Evolutionary conservation across 2,329 filamentous ascomycete genomes (phyloP).

Genomic region (Triangularia verruculosa): DNA sequence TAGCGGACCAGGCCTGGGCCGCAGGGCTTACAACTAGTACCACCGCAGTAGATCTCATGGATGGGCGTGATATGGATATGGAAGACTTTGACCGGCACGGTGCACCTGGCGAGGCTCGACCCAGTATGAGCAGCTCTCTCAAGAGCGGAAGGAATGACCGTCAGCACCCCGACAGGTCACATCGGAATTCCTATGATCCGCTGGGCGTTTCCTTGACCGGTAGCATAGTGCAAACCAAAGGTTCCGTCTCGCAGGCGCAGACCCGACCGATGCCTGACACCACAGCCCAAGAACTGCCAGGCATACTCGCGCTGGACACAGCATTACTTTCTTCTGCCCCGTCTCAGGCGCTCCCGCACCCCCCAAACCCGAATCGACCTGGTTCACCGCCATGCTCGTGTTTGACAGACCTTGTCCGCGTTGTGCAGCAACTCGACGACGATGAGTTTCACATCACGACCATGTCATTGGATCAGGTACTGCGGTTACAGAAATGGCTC

Average conservation of each 20-base stretch:
- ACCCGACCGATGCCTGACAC: neutral
- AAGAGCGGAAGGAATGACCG: neutral
- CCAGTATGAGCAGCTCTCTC: neutral
- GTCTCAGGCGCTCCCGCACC: neutral
- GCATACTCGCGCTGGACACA: neutral
- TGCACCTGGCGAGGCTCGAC: neutral
- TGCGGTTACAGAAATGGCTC: conserved; percentile 33
- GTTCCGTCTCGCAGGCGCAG: neutral
- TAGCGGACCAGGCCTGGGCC: conserved; percentile 2
- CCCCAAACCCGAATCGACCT: neutral
- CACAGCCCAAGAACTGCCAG: neutral
- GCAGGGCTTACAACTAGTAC: neutral
- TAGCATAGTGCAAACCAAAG: neutral
- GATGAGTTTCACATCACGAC: conserved; percentile 30
- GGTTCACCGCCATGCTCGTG: conserved; percentile 20
- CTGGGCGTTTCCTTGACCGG: neutral
- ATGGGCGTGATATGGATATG: conserved; percentile 5
- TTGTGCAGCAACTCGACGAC: conserved; percentile 33
- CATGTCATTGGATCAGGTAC: conserved; percentile 30
- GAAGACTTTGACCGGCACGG: conserved; percentile 3
- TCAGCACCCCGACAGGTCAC: conserved; percentile 3
- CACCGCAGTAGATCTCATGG: neutral
- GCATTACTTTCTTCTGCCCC: neutral
- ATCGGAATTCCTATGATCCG: neutral
- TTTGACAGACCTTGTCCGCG: conserved; percentile 24